A percentile compares a stretch with the other conserved stretches of the same genome.
Conservation (phyloP, 225 moss, liverwort and hornwort species). For the Asterella californica region DNA sequence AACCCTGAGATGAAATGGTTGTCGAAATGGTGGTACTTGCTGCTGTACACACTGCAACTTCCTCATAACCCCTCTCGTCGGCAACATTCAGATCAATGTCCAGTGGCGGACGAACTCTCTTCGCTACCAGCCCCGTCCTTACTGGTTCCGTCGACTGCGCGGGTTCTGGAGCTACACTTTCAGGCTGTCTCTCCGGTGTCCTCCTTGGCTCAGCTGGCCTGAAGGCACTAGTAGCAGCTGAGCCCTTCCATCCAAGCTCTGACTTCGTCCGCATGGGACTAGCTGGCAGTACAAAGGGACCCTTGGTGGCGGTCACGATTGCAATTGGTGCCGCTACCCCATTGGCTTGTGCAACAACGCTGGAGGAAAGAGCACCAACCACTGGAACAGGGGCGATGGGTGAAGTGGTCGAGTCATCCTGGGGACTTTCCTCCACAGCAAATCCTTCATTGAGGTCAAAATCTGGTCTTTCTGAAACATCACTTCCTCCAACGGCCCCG, state of each 20-base stretch:
- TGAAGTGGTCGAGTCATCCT: conserved; percentile 64
- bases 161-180: conserved; percentile 61
- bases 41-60: conserved; percentile 43
- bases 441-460: conserved; percentile 99
- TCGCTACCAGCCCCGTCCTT: conserved; percentile 20
- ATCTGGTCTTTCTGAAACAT: conserved; percentile 82
- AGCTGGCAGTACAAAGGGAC: conserved; percentile 81
- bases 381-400: conserved; percentile 46
- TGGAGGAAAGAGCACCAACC: conserved; percentile 36
- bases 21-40: conserved; percentile 39
- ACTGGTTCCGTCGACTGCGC: conserved; percentile 39
- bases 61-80: conserved; percentile 80
- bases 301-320: conserved; percentile 91
- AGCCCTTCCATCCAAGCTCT: conserved; percentile 98
- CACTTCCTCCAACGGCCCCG: conserved; percentile 66
- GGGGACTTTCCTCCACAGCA: conserved; percentile 62
- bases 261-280: conserved; percentile 88
- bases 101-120: conserved; percentile 62
- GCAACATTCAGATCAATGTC: conserved; percentile 94
- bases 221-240: conserved; percentile 97
- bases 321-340: conserved; percentile 78
- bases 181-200: conserved; percentile 82
- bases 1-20: conserved; percentile 61
- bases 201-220: conserved; percentile 96
- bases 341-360: conserved; percentile 50